Evolutionary conservation across 202 grass and related monocot genomes (phyloP).

Genomic region (Eragrostis tef): DNA sequence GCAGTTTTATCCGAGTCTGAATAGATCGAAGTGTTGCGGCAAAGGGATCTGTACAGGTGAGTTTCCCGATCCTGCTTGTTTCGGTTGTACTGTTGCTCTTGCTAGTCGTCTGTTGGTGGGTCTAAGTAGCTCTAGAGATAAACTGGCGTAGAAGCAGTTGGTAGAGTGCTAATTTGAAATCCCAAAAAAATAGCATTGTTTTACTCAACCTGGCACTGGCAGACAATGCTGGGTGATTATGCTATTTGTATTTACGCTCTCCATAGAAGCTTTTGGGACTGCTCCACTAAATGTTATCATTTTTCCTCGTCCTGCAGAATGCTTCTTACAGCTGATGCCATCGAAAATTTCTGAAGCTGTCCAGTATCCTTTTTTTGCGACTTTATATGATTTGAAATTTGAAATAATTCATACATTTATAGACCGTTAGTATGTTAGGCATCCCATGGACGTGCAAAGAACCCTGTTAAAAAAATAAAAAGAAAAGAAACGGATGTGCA

Average conservation of each 20-base stretch:
- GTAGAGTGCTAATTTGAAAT: background rate
- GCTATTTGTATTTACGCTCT: background rate
- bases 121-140: background rate
- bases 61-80: background rate
- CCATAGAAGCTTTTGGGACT: background rate
- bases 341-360: slow-evolving; percentile 54
- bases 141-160: background rate
- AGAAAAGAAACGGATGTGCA: background rate
- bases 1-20: slow-evolving; percentile 77
- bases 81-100: background rate
- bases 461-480: background rate
- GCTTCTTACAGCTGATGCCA: slow-evolving; percentile 89
- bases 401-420: background rate
- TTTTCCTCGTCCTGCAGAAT: slow-evolving; percentile 59
- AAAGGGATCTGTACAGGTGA: slow-evolving; percentile 88
- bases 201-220: background rate
- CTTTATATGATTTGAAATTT: background rate
- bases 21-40: slow-evolving; percentile 75
- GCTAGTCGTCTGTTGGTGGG: background rate
- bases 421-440: background rate
- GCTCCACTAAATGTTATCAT: background rate
- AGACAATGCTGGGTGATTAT: too few relatives aligned
- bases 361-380: slow-evolving; percentile 62
- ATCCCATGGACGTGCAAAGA: background rate
- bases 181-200: background rate